Evolutionary conservation across 1,284 basidiomycete species (phyloP), one percentile per base, ranked within the genome.

Genomic region (Porodaedalea pini): DNA sequence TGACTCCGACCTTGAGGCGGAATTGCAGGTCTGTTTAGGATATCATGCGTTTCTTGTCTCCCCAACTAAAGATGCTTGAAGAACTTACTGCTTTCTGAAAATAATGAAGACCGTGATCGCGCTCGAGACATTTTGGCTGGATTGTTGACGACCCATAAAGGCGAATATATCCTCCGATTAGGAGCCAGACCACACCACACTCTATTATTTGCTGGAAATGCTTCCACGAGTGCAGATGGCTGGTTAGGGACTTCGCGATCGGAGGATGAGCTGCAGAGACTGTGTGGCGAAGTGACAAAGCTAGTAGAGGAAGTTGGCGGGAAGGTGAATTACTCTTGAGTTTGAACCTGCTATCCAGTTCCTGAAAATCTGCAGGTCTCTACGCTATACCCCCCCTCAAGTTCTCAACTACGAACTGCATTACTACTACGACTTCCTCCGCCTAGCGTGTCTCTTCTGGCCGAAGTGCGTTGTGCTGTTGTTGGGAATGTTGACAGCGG

Each of bases 401-500:
- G 68, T 1, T 71, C 69, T 1, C 79, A 81, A 65, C 78, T 84
- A 44, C 76, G 86, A 61, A 74, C 75, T 31, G 76, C 81, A 11
- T 68, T 88, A 11, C 70, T 92, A 21, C 69, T 91, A 61, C 80
- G 89, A 62, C 69, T 92, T 61, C 89, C 88, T 61, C 86, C 89
- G 37, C 79, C 80, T 8, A 85, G 78, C 63, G 84, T 91, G 1
- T 81, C 86, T 27, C 70, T 82, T 36, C 88, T 85, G 19, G 85
- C 90, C 13, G 96, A 99, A 73, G 92, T 98, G 2, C 84, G 96
- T 23, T 92, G 95, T 62, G 95, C 95, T 0, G 94, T 97, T 2
- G 92, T 98, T 7, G 96, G 96, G 1, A 98, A 98, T 63, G 88
- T 90, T n/a, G 88, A 90, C 66, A 86, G 92, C 34, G 96, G 96